These are phyloP conservation scores for Collybia nuda DNA, from an alignment of 768 basidiomycete genomes.

Conservation along the genomic window DNA sequence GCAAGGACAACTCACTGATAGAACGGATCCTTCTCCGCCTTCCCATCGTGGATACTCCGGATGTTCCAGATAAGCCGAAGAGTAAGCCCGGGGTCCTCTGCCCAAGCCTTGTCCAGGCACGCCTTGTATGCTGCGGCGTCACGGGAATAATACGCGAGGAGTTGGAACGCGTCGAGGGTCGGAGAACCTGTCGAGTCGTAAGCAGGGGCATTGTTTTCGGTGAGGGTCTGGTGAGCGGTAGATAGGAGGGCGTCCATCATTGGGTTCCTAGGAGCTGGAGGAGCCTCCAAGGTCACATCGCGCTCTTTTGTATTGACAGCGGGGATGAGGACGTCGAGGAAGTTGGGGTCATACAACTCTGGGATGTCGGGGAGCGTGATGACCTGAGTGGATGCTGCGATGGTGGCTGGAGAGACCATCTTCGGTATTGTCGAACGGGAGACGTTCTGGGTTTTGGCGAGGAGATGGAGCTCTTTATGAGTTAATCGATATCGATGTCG, in stretches of 20 bases:
- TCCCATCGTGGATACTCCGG: conserved; percentile 72
- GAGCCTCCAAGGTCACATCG: background rate
- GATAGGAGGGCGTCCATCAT: conserved; percentile 57
- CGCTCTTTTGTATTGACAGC: conserved; percentile 1
- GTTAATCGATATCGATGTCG: no score
- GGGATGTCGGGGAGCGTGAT: conserved; percentile 55
- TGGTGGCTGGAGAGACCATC: conserved; percentile 12
- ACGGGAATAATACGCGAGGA: conserved; percentile 25
- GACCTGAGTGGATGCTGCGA: conserved; percentile 34
- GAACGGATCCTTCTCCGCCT: conserved; percentile 57
- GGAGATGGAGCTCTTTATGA: background rate
- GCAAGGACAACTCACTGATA: conserved; percentile 41
- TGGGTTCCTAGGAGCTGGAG: conserved; percentile 29
- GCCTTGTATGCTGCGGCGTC: conserved; percentile 21
- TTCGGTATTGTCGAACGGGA: background rate
- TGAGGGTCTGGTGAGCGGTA: conserved; percentile 42
- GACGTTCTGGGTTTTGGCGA: background rate
- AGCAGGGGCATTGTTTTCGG: conserved; percentile 51
- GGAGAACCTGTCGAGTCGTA: conserved; percentile 49
- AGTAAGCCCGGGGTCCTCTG: conserved; percentile 55
- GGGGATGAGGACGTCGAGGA: conserved; percentile 59
- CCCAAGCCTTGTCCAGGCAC: conserved; percentile 52
- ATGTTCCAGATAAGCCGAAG: conserved; percentile 67
- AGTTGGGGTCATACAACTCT: conserved; percentile 56
- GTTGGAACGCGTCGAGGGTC: conserved; percentile 59